These are phyloP conservation scores for Clathrus columnatus DNA, from an alignment of 768 basidiomycete genomes.

Conservation along the genomic window DNA sequence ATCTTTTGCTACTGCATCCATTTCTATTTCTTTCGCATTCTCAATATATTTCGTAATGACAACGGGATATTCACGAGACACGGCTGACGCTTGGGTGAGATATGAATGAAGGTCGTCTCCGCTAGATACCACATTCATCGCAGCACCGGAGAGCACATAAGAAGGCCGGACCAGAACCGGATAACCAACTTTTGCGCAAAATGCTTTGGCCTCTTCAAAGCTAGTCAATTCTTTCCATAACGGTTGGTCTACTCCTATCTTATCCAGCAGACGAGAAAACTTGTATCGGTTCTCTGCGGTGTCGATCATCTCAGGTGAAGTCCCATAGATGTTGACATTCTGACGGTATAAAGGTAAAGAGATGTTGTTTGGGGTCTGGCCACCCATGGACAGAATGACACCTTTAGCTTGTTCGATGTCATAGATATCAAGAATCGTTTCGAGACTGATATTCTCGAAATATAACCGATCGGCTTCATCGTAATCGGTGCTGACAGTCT, in stretches of 20 bases:
- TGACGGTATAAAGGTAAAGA: conserved; percentile 91
- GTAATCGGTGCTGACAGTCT: conserved; percentile 98
- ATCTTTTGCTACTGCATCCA: conserved; percentile 96
- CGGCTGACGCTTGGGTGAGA: conserved; percentile 88
- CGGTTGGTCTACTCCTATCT: conserved; percentile 98
- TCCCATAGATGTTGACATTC: conserved; percentile 97
- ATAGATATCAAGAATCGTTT: conserved; percentile 95
- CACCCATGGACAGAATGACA: conserved; percentile 96
- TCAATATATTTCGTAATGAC: conserved; percentile 99
- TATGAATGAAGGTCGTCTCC: conserved; percentile 86
- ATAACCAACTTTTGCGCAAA: conserved; percentile 90
- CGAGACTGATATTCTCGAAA: conserved; percentile 97
- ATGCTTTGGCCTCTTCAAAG: conserved; percentile 76
- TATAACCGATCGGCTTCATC: conserved; percentile 97
- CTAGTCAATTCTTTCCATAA: conserved; percentile 94
- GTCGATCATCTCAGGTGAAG: conserved; percentile 99
- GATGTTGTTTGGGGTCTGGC: conserved; percentile 98
- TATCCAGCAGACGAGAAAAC: conserved; percentile 95
- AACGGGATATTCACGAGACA: conserved; percentile 93
- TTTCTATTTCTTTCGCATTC: conserved; percentile 99
- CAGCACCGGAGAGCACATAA: conserved; percentile 97
- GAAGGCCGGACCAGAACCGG: conserved; percentile 96
- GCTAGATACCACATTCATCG: conserved; percentile 98
- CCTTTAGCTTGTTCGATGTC: conserved; percentile 83
- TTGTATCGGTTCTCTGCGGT: conserved; percentile 99